Conservation (phyloP, 2,329 filamentous ascomycete species). For the Claviceps sorghi region DNA sequence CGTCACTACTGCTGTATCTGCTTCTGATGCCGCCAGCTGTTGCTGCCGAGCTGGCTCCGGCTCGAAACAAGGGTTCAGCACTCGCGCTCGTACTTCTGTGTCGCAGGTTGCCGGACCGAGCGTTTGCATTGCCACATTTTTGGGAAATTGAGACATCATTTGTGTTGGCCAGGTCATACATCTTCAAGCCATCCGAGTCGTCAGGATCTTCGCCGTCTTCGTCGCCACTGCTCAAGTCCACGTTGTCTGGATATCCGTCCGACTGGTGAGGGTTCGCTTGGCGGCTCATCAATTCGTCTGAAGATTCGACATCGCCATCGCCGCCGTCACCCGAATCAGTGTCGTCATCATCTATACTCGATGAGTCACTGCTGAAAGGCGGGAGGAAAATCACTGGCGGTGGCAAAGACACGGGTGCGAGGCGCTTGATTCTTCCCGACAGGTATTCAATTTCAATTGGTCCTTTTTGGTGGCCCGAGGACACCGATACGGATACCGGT, state of each 20-base stretch:
- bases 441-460: constrained; percentile 32
- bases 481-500: not conserved
- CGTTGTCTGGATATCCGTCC: constrained; percentile 26
- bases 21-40: constrained; percentile 26
- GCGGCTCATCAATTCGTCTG: constrained; percentile 18
- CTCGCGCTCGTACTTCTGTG: constrained; percentile 19
- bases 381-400: constrained; percentile 38
- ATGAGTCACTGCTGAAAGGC: constrained; percentile 28
- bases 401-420: constrained; percentile 34
- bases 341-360: constrained; percentile 18
- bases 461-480: not conserved
- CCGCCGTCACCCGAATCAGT: constrained; percentile 15
- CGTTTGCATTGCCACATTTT: constrained; percentile 12
- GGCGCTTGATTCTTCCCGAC: constrained; percentile 24
- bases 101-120: constrained; percentile 17
- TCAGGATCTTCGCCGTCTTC: constrained; percentile 27
- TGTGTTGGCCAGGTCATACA: constrained; percentile 13
- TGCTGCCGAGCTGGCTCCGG: constrained; percentile 23
- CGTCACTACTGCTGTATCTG: constrained; percentile 19
- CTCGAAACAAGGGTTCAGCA: constrained; percentile 13
- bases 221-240: constrained; percentile 26
- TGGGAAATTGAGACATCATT: constrained; percentile 1
- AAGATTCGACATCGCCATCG: constrained; percentile 14
- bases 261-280: constrained; percentile 24
- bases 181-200: constrained; percentile 11